Conservation (phyloP, 352 stramenopile genomes). For the Globisporangium emineosum region DNA sequence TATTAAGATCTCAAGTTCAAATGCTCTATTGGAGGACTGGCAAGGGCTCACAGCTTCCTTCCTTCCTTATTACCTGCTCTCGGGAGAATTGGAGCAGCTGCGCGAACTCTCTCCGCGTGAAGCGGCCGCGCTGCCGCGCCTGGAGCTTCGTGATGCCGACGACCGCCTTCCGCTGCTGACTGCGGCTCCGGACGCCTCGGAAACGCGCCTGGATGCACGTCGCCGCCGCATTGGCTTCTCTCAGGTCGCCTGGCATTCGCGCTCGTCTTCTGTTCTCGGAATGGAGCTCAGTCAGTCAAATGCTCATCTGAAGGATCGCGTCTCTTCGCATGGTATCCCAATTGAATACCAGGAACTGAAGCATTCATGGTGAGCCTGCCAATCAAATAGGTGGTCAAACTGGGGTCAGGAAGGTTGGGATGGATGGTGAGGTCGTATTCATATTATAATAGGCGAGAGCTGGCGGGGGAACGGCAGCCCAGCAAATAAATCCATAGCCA, state of each 20-base stretch:
- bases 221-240: constrained; percentile 30
- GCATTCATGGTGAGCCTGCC: neutral
- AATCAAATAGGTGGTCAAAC: neutral
- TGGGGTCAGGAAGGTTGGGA: neutral
- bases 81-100: constrained; percentile 46
- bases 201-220: constrained; percentile 25
- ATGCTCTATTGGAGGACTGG: neutral
- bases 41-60: neutral
- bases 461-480: neutral
- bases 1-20: neutral
- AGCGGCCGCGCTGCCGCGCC: constrained; percentile 53
- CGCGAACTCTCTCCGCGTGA: constrained; percentile 48
- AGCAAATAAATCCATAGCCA: neutral
- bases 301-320: neutral
- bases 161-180: too few species aligned
- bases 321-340: neutral
- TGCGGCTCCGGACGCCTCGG: too few species aligned
- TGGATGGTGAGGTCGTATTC: neutral
- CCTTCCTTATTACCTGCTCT: constrained; percentile 36
- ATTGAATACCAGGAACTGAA: neutral
- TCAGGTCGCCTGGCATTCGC: neutral
- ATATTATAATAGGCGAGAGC: constrained; percentile 12
- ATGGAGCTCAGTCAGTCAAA: neutral
- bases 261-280: neutral
- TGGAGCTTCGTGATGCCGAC: constrained; percentile 56